Evolutionary conservation across 2,329 filamentous ascomycete species (phyloP).

Genomic region (Aphanocladium album): DNA sequence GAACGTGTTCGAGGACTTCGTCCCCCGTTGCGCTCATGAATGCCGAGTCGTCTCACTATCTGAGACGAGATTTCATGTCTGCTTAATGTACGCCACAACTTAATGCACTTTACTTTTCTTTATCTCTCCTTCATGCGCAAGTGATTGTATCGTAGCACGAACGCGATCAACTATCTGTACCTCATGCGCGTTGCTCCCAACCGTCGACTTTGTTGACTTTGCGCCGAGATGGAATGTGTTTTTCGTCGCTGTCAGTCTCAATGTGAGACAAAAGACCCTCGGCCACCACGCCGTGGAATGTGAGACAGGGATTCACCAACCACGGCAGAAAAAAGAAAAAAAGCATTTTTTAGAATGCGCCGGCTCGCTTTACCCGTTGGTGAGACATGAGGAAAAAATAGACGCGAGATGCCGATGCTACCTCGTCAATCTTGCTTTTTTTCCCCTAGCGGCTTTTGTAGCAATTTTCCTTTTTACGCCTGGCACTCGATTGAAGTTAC

Average conservation of each 20-base stretch:
- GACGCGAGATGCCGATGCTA: neutral
- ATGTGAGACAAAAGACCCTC: neutral
- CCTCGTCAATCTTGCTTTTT: neutral
- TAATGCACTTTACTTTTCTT: neutral
- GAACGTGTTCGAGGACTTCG: neutral
- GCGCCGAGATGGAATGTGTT: neutral
- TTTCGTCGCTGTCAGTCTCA: neutral
- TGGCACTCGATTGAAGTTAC: neutral
- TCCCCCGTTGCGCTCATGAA: neutral
- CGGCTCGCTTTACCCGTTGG: neutral
- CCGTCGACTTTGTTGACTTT: neutral
- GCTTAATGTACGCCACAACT: neutral
- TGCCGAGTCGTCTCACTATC: constrained; percentile 4
- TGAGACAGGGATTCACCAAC: constrained; percentile 14
- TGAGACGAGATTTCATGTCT: constrained; percentile 12
- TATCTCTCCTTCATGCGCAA: neutral
- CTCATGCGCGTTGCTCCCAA: neutral
- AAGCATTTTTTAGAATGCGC: neutral
- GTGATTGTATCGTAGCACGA: neutral
- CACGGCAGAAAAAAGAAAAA: neutral
- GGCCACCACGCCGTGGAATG: constrained; percentile 16
- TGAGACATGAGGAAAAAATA: neutral
- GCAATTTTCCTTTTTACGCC: neutral
- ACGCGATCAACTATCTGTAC: neutral
- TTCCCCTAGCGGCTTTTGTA: neutral